phyloP scores from a whole-genome alignment of 352 stramenopile species.

The Phytophthora pisi region DNA sequence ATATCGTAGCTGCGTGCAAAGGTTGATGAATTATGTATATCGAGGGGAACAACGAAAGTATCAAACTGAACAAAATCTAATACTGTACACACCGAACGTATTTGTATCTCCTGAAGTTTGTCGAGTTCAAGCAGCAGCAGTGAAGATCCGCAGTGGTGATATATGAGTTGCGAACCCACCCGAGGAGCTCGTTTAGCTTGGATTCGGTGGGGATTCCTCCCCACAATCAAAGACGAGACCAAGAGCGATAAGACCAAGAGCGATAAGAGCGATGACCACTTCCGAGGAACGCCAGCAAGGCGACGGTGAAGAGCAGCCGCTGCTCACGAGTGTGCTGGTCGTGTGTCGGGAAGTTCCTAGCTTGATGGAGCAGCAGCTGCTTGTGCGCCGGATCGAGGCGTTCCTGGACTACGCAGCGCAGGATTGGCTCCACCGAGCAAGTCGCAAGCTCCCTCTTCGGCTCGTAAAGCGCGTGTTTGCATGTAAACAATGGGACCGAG shows the following conservation, averaged over 20 bases:
- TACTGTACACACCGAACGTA: not conserved
- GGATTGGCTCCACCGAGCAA: not conserved
- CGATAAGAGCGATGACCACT: not conserved
- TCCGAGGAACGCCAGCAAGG: not conserved
- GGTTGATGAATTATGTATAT: not conserved
- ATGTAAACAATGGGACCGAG: not conserved
- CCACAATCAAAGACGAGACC: not conserved
- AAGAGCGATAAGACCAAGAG: too few species aligned
- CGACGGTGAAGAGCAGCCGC: not conserved
- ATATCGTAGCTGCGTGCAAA: too few species aligned
- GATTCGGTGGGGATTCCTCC: too few species aligned
- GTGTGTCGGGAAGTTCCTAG: not conserved
- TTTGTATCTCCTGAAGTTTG: not conserved
- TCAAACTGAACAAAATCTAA: not conserved
- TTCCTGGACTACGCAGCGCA: constrained; percentile 1
- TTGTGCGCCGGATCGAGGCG: constrained; percentile 1
- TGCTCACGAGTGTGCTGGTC: not conserved
- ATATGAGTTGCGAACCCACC: not conserved
- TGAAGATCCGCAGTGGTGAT: not conserved
- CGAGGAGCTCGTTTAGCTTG: too few species aligned
- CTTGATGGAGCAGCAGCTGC: not conserved
- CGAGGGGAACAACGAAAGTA: not conserved
- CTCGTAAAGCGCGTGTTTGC: constrained; percentile 1
- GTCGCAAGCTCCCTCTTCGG: not conserved
- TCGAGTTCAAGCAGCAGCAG: too few species aligned